Evolutionary conservation across 192 early-diverging fungal species (phyloP).

Genomic region (Kappamyces sp.): DNA sequence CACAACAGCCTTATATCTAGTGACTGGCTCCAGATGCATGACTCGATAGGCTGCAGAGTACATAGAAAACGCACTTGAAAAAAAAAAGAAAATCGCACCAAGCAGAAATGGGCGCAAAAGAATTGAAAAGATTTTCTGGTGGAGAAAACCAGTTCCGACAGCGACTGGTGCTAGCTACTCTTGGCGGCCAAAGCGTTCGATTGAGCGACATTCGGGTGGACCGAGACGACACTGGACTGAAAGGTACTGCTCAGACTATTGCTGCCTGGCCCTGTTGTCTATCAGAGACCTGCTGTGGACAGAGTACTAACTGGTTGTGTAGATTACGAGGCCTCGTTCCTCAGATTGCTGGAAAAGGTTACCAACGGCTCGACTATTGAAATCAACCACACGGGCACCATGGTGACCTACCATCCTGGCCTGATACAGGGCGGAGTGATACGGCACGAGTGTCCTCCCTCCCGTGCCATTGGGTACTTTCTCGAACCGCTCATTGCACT

Average conservation of each 20-base stretch:
- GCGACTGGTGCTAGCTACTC: conserved; percentile 79
- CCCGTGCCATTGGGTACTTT: conserved; percentile 89
- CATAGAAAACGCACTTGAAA: too few relatives aligned
- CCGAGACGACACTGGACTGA: conserved; percentile 79
- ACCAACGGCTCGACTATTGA: conserved; percentile 92
- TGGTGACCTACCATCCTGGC: conserved; percentile 79
- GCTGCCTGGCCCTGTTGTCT: too few relatives aligned
- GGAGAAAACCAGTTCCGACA: conserved; percentile 86
- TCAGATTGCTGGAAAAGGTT: conserved; percentile 84
- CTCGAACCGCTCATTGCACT: conserved; percentile 86
- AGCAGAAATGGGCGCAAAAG: too few relatives aligned
- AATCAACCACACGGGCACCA: conserved; percentile 89
- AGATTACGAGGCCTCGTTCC: conserved; percentile 90
- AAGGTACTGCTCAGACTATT: conserved; percentile 40
- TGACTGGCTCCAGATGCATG: too few relatives aligned
- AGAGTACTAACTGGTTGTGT: conserved; percentile 6
- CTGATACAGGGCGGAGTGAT: conserved; percentile 83
- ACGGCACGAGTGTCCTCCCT: conserved; percentile 76
- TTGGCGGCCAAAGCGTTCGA: conserved; percentile 73
- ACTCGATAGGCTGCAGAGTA: too few relatives aligned
- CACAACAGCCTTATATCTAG: too few relatives aligned
- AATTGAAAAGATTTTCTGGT: conserved; percentile 32
- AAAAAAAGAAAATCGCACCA: too few relatives aligned
- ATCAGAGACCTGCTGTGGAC: background rate
- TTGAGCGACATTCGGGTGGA: conserved; percentile 84